Evolutionary conservation across 1,284 basidiomycete genomes (phyloP).

Genomic region (Cerrena zonata): DNA sequence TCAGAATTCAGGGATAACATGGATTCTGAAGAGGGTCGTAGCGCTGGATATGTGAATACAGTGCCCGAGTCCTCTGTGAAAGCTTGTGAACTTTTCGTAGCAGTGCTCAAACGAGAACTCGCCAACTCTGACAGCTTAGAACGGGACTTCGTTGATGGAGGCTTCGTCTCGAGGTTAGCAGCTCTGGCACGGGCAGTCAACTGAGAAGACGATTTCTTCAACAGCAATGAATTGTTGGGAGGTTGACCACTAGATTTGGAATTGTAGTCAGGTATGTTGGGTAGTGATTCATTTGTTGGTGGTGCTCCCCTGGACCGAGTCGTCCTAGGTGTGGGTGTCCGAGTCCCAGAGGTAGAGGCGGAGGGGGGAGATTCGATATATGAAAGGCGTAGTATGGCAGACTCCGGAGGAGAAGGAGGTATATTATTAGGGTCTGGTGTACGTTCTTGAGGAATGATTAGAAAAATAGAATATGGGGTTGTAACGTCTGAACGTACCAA

Average conservation of each 20-base stretch:
- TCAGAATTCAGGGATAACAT: constrained; percentile 31
- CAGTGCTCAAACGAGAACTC: constrained; percentile 42
- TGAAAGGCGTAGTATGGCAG: constrained; percentile 67
- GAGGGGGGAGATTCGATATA: constrained; percentile 52
- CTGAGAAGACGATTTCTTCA: constrained; percentile 15
- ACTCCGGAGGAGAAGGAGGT: constrained; percentile 59
- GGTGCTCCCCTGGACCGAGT: background rate
- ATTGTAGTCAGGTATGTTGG: constrained; percentile 50
- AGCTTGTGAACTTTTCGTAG: constrained; percentile 42
- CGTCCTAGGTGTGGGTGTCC: constrained; percentile 32
- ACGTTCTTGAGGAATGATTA: constrained; percentile 5
- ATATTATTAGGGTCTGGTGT: constrained; percentile 55
- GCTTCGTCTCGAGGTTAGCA: constrained; percentile 6
- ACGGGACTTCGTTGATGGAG: constrained; percentile 29
- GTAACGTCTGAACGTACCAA: constrained; percentile 40
- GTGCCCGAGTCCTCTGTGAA: constrained; percentile 48
- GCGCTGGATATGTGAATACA: constrained; percentile 57
- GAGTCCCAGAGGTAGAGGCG: constrained; percentile 40
- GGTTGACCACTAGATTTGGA: constrained; percentile 39
- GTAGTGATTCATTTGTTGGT: constrained; percentile 28
- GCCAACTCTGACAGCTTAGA: constrained; percentile 63
- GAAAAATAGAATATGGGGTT: background rate
- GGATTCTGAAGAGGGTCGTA: constrained; percentile 59
- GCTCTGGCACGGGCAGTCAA: constrained; percentile 4
- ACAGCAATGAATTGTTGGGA: constrained; percentile 18